Evolutionary conservation across 768 basidiomycete genomes (phyloP).

Genomic region (Podaxis sp.): DNA sequence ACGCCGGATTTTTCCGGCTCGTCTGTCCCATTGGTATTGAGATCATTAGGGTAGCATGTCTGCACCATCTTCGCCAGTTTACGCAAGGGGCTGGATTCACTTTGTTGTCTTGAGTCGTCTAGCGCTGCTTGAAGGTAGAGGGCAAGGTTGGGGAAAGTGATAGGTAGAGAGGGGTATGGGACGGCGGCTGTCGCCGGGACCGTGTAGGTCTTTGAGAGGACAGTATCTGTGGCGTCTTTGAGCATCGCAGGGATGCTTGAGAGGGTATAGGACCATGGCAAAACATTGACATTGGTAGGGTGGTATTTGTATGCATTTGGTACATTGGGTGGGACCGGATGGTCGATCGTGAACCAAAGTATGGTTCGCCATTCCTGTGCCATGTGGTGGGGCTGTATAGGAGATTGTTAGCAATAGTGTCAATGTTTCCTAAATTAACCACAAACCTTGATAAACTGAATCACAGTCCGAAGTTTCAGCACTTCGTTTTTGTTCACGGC

Average conservation of each 20-base stretch:
- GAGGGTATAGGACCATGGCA: conserved; percentile 74
- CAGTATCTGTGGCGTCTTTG: conserved; percentile 61
- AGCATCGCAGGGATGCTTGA: conserved; percentile 60
- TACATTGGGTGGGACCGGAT: conserved; percentile 51
- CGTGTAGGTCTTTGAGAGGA: conserved; percentile 67
- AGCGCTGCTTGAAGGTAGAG: conserved; percentile 73
- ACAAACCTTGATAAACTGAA: conserved; percentile 75
- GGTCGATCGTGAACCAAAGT: conserved; percentile 77
- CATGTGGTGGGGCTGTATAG: conserved; percentile 52
- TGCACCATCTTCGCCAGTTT: conserved; percentile 73
- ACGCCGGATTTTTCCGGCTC: conserved; percentile 33
- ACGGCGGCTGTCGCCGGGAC: conserved; percentile 59
- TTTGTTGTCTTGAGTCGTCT: conserved; percentile 63
- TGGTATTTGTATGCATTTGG: conserved; percentile 47
- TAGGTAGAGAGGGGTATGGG: conserved; percentile 71
- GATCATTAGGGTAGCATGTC: conserved; percentile 54
- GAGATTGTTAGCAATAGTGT: neutral
- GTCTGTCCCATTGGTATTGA: conserved; percentile 30
- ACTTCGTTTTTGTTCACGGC: conserved; percentile 49
- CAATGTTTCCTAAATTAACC: neutral
- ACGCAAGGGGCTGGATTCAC: conserved; percentile 61
- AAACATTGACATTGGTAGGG: conserved; percentile 58
- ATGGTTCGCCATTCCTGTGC: conserved; percentile 71
- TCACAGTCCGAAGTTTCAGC: conserved; percentile 67
- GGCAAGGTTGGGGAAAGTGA: conserved; percentile 74